These are phyloP conservation scores for Hypoxylon rickii DNA, from an alignment of 495 filamentous ascomycete species.

Conservation along the genomic window DNA sequence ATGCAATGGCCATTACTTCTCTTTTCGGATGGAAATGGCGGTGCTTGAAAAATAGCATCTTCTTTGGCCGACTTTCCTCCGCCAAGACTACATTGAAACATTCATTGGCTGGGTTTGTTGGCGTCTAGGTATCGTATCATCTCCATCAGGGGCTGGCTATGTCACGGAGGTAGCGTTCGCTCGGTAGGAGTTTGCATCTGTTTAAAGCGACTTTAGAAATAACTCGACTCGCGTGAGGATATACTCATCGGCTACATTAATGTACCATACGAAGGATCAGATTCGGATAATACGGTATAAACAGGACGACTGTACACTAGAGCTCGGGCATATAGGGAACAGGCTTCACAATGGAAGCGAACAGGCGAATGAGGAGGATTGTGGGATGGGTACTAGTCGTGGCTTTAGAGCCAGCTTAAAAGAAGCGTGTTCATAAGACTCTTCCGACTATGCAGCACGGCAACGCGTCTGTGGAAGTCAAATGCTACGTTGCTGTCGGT, in stretches of 20 bases:
- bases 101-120: too few relatives aligned
- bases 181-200: not conserved
- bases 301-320: not conserved
- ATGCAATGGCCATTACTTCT: constrained; percentile 39
- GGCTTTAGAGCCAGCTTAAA: not conserved
- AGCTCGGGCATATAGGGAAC: not conserved
- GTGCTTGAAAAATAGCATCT: constrained; percentile 18
- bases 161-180: not conserved
- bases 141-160: too few relatives aligned
- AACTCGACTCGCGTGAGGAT: not conserved
- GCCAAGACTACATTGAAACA: too few relatives aligned
- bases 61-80: not conserved
- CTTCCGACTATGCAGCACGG: not conserved
- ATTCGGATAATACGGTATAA: not conserved
- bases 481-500: not conserved
- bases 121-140: not conserved
- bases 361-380: not conserved
- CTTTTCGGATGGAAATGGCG: constrained; percentile 36
- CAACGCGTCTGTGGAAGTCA: not conserved
- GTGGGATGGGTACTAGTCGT: not conserved
- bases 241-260: constrained; percentile 10
- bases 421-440: not conserved
- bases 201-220: not conserved
- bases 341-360: not conserved
- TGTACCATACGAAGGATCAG: constrained; percentile 27